These are phyloP conservation scores for Whalleya microplaca DNA, from an alignment of 2,329 filamentous ascomycete species.

Conservation along the genomic window DNA sequence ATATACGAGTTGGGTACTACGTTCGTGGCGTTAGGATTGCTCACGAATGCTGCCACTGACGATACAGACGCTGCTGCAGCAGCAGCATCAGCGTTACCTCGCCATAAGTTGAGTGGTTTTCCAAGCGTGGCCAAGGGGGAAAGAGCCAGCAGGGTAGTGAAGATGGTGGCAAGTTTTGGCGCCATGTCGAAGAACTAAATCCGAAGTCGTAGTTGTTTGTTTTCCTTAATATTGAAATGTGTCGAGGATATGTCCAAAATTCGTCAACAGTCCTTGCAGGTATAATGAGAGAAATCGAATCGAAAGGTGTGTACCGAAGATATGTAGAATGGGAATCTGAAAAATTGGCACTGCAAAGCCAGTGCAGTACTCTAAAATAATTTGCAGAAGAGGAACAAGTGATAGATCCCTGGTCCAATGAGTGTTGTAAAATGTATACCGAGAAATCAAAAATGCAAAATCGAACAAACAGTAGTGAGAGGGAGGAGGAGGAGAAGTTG, in stretches of 20 bases:
- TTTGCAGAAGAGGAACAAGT: not conserved
- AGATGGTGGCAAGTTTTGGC: conserved; percentile 32
- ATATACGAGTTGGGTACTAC: conserved; percentile 63
- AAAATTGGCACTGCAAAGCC: conserved; percentile 1
- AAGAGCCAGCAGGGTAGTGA: conserved; percentile 34
- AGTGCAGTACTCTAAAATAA: not conserved
- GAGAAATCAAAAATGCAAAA: conserved; percentile 13
- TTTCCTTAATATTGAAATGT: conserved; percentile 33
- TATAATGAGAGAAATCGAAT: conserved; percentile 15
- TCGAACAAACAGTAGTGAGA: conserved; percentile 4
- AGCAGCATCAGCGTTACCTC: conserved; percentile 18
- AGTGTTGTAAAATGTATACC: conserved; percentile 3
- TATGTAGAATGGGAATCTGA: conserved; percentile 3
- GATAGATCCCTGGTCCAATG: conserved; percentile 21
- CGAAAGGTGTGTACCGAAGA: conserved; percentile 10
- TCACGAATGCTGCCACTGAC: conserved; percentile 50
- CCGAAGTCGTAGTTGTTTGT: not conserved
- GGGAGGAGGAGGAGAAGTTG: conserved; percentile 6
- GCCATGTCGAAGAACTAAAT: conserved; percentile 31
- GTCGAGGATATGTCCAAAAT: conserved; percentile 12
- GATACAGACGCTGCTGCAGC: conserved; percentile 20
- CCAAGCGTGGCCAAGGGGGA: conserved; percentile 32
- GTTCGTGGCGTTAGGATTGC: conserved; percentile 52
- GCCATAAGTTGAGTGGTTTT: conserved; percentile 28
- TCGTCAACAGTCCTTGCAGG: not conserved